These are phyloP conservation scores for Sarcodon aspratus DNA, from an alignment of 768 basidiomycete genomes.

Conservation along the genomic window DNA sequence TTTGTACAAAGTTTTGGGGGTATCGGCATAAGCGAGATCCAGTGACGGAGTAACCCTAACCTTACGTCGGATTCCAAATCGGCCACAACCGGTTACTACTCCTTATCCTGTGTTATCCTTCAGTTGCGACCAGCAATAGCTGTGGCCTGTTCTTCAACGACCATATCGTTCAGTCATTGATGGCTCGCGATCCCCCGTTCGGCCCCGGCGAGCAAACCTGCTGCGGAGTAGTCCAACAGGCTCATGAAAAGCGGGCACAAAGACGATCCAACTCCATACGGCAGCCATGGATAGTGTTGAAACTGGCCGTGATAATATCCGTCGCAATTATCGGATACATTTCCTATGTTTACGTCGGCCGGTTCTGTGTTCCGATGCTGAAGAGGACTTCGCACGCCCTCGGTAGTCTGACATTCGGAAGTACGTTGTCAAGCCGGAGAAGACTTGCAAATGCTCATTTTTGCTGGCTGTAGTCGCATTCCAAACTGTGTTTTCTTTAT, in stretches of 20 bases:
- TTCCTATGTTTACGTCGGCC: conserved; percentile 67
- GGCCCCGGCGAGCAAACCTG: no score
- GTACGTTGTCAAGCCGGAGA: conserved; percentile 35
- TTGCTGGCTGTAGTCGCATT: conserved; percentile 40
- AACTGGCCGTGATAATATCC: conserved; percentile 52
- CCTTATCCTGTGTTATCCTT: no score
- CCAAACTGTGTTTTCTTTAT: conserved; percentile 46
- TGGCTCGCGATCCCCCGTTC: no score
- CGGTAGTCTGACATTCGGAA: conserved; percentile 42
- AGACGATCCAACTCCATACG: conserved; percentile 23
- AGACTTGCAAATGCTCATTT: neutral
- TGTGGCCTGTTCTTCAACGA: no score
- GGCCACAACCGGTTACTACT: no score
- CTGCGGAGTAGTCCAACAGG: no score
- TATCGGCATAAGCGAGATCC: neutral
- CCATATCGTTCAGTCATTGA: no score
- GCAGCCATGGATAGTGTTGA: conserved; percentile 68
- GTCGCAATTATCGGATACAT: conserved; percentile 54
- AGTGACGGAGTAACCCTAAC: no score
- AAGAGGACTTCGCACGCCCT: conserved; percentile 27
- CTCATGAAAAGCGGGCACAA: conserved; percentile 12
- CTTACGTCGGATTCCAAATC: no score
- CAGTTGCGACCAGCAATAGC: no score
- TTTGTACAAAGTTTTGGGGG: neutral
- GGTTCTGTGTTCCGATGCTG: conserved; percentile 67